Base-by-base conservation (phyloP, 1,139 yeast species). In the Blastobotrys raffinosifermentans region DNA sequence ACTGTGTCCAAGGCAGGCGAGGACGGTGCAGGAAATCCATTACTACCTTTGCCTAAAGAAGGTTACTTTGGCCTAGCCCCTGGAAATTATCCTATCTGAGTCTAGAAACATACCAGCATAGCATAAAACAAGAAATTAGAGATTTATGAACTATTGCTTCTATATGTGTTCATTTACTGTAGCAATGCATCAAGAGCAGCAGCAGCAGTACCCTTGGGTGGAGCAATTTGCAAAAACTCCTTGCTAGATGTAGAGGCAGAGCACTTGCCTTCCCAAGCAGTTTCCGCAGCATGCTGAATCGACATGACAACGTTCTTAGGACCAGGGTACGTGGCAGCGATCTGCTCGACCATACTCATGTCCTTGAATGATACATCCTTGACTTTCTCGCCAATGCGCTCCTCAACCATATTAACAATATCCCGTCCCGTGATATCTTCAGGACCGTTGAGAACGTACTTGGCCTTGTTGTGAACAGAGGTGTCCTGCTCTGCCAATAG, bases 51-150 rank as follows among this genome's bases (percentile, higher is more conserved):
- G 30, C 50, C 69, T 4, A 63, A 64, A 3, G 64, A 57, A 32
- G 75, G 75, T 0, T 71, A 67, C 50, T 72, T 72, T 49, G 76
- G 76, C 9, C 67, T 72, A 19, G 61, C 19, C 5, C 45, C 46
- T 8, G 50, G 50, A 2, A 20, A 43, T 4, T 48, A 34, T 34
- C 52, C 53, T 3, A 31, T 32, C 2, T 22, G 27, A 20, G 19
- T n/a, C n/a, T n/a, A n/a, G n/a, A n/a, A n/a, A n/a, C n/a, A n/a
- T n/a, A n/a, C n/a, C n/a, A n/a, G n/a, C n/a, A n/a, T n/a, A n/a
- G n/a, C n/a, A n/a, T n/a, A n/a, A n/a, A n/a, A n/a, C n/a, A n/a
- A n/a, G n/a, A n/a, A n/a, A n/a, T n/a, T n/a, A n/a, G n/a, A n/a
- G n/a, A n/a, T n/a, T n/a, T n/a, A n/a, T n/a, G n/a, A n/a, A n/a